phyloP scores from a whole-genome alignment of 2,329 filamentous ascomycete species.

The Colletotrichum echinochloae region DNA sequence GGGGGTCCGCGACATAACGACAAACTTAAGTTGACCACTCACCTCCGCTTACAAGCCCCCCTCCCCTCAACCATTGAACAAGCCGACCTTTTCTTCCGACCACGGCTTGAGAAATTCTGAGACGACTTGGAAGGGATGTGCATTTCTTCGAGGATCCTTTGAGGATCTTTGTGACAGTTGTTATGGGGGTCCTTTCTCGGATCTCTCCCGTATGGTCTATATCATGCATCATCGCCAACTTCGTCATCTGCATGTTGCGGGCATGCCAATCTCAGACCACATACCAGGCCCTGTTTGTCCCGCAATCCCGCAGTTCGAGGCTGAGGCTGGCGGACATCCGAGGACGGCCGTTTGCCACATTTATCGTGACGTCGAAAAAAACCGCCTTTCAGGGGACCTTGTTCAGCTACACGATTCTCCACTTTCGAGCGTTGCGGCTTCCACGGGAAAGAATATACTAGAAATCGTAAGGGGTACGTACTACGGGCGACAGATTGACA shows the following conservation, averaged over 20 bases:
- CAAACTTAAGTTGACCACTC: background rate
- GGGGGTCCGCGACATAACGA: conserved; percentile 1
- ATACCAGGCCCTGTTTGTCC: conserved; percentile 4
- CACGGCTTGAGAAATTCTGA: background rate
- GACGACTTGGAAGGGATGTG: background rate
- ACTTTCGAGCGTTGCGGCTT: conserved; percentile 11
- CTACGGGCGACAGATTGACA: background rate
- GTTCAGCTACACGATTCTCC: conserved; percentile 19
- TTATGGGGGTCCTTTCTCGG: background rate
- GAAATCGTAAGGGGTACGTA: conserved; percentile 1
- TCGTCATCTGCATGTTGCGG: background rate
- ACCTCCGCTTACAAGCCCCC: background rate
- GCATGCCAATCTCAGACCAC: background rate
- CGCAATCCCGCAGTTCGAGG: conserved; percentile 8
- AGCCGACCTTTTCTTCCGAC: background rate
- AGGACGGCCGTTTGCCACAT: conserved; percentile 50
- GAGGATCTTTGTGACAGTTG: background rate
- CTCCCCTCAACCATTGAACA: background rate
- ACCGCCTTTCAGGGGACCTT: conserved; percentile 37
- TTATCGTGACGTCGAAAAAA: conserved; percentile 46
- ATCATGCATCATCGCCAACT: background rate
- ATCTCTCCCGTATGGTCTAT: conserved; percentile 13
- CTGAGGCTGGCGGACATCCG: conserved; percentile 21
- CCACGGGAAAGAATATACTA: background rate
- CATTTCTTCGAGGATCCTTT: background rate